Evolutionary conservation across 768 basidiomycete species (phyloP).

Genomic region (Phylloporus scabripes): DNA sequence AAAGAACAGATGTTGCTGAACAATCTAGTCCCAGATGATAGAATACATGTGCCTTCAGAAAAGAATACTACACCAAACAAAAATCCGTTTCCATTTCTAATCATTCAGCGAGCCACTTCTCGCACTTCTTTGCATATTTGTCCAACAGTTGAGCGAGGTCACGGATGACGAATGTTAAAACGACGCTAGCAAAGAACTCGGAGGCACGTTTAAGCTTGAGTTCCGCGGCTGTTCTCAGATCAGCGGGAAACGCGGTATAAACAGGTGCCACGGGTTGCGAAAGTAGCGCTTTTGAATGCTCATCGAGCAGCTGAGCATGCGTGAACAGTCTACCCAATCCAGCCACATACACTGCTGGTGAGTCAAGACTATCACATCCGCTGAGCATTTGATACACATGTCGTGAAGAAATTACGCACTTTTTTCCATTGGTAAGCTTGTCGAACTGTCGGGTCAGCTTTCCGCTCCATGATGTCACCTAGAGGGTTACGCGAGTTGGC

Average conservation of each 20-base stretch:
- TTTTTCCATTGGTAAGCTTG: slow-evolving; percentile 85
- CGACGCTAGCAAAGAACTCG: slow-evolving; percentile 88
- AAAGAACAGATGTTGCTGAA: slow-evolving; percentile 27
- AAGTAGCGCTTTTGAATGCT: slow-evolving; percentile 72
- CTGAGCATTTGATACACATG: slow-evolving; percentile 10
- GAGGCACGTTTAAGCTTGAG: slow-evolving; percentile 72
- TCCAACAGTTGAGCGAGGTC: slow-evolving; percentile 83
- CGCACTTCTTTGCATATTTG: slow-evolving; percentile 91
- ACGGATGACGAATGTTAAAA: slow-evolving; percentile 84
- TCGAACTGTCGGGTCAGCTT: slow-evolving; percentile 72
- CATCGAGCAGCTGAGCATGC: slow-evolving; percentile 76
- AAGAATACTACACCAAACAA: slow-evolving; percentile 24
- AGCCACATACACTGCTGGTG: slow-evolving; percentile 77
- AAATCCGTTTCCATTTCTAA: slow-evolving; percentile 17
- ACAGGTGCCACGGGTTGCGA: slow-evolving; percentile 63
- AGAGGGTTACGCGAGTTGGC: slow-evolving; percentile 7
- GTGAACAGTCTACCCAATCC: slow-evolving; percentile 69
- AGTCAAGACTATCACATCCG: slow-evolving; percentile 61
- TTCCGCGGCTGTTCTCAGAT: slow-evolving; percentile 62
- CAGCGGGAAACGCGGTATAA: slow-evolving; percentile 64
- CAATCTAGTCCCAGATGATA: slow-evolving; percentile 33
- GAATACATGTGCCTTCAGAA: slow-evolving; percentile 28
- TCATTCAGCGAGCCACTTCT: slow-evolving; percentile 86
- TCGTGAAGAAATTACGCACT: slow-evolving; percentile 43
- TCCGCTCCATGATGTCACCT: slow-evolving; percentile 64